Evolutionary conservation across 75 land plant genomes (phyloP).

Genomic region (Pinus taeda): DNA sequence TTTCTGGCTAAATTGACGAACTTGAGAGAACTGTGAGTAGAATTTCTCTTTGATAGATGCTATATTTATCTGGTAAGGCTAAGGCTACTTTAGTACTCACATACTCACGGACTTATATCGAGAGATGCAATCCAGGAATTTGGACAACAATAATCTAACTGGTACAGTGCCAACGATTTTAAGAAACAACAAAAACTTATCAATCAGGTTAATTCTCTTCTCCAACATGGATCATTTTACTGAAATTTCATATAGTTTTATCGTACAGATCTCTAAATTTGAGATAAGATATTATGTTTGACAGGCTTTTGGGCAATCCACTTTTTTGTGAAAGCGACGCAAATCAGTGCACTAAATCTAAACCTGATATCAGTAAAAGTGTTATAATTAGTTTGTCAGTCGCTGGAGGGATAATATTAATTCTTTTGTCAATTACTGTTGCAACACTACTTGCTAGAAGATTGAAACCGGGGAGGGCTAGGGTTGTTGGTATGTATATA

Average conservation of each 20-base stretch:
- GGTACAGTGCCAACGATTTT: constrained; percentile 19
- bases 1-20: too few relatives aligned
- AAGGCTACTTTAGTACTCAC: too few relatives aligned
- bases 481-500: background rate
- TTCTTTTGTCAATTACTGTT: background rate
- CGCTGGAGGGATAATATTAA: background rate
- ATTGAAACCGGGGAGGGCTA: too few relatives aligned
- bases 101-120: too few relatives aligned
- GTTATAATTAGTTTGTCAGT: background rate
- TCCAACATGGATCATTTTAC: background rate
- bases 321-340: background rate
- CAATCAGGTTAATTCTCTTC: background rate
- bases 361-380: background rate
- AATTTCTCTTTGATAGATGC: too few relatives aligned
- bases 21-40: too few relatives aligned
- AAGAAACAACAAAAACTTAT: constrained; percentile 4
- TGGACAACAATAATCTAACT: constrained; percentile 15
- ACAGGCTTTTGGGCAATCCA: background rate
- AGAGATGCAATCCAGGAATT: background rate
- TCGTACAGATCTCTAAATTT: background rate
- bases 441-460: background rate
- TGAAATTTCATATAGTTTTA: background rate
- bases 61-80: too few relatives aligned
- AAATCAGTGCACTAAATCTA: background rate
- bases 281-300: background rate